Evolutionary conservation across 345 rosid species (phyloP).

Genomic region (Syzygium grande): DNA sequence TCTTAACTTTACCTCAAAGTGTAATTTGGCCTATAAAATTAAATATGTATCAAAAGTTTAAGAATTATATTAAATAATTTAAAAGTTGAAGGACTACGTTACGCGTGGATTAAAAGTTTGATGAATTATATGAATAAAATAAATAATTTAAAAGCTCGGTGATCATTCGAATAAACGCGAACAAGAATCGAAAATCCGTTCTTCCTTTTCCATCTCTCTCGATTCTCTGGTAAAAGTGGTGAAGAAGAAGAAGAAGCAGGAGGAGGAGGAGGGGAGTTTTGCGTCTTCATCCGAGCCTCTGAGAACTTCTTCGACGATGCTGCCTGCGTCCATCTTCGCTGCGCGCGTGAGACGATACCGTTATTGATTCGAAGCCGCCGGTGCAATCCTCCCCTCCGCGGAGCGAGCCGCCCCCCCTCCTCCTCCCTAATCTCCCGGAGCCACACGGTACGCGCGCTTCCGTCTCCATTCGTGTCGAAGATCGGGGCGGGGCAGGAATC

Average conservation of each 20-base stretch:
- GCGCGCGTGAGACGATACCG: not conserved
- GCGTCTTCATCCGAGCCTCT: not conserved
- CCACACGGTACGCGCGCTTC: not conserved
- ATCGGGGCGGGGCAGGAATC: not conserved
- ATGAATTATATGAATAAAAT: too few species aligned
- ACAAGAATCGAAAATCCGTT: not conserved
- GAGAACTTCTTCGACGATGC: not conserved
- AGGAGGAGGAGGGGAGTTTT: not conserved
- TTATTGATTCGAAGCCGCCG: not conserved
- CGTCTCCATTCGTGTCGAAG: not conserved
- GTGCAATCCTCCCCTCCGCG: not conserved
- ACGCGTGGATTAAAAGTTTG: too few species aligned
- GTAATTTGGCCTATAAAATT: too few species aligned
- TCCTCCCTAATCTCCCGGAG: not conserved
- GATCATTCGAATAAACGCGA: not conserved
- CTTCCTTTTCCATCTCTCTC: not conserved
- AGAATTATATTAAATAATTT: too few species aligned
- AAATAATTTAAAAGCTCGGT: too few species aligned
- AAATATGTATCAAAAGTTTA: too few species aligned
- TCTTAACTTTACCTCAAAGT: too few species aligned
- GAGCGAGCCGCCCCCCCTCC: not conserved
- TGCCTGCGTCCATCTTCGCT: not conserved
- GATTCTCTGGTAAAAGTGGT: not conserved
- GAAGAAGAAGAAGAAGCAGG: not conserved
- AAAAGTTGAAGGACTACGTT: too few species aligned